phyloP scores from a whole-genome alignment of 2,329 filamentous ascomycete species.

The Fusarium domesticum region DNA sequence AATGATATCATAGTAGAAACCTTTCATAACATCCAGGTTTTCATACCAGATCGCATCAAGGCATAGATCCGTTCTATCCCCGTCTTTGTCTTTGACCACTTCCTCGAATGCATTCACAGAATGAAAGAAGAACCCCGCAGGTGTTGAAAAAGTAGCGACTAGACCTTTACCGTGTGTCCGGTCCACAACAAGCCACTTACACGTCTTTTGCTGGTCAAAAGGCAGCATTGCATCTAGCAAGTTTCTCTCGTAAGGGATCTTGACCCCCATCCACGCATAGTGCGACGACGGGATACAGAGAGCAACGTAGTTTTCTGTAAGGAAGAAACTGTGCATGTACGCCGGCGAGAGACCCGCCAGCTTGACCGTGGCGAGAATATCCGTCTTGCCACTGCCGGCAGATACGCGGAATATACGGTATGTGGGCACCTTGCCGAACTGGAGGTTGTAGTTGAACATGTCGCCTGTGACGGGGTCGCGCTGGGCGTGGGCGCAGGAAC shows the following conservation, averaged over 20 bases:
- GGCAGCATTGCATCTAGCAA: slow-evolving; percentile 64
- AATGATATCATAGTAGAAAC: slow-evolving; percentile 68
- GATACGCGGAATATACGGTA: slow-evolving; percentile 70
- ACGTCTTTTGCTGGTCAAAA: slow-evolving; percentile 55
- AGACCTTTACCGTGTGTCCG: slow-evolving; percentile 60
- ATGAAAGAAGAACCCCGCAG: slow-evolving; percentile 76
- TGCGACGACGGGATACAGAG: slow-evolving; percentile 70
- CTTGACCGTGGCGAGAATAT: slow-evolving; percentile 66
- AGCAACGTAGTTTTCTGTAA: slow-evolving; percentile 68
- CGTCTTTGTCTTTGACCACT: slow-evolving; percentile 34
- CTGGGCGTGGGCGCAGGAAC: slow-evolving; percentile 70
- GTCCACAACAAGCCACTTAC: slow-evolving; percentile 74
- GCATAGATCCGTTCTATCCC: slow-evolving; percentile 47
- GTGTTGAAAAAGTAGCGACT: slow-evolving; percentile 64
- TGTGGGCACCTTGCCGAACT: slow-evolving; percentile 51
- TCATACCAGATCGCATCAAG: slow-evolving; percentile 65
- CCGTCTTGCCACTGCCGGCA: slow-evolving; percentile 60
- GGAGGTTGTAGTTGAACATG: slow-evolving; percentile 78
- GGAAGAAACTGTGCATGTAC: slow-evolving; percentile 81
- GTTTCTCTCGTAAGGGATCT: slow-evolving; percentile 63
- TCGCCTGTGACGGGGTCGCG: slow-evolving; percentile 71
- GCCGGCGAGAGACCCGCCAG: slow-evolving; percentile 51
- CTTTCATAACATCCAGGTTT: slow-evolving; percentile 61
- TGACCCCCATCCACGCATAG: slow-evolving; percentile 54
- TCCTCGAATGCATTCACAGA: slow-evolving; percentile 75